phyloP scores from a whole-genome alignment of 306 rosid genomes.

The Morella rubra region DNA sequence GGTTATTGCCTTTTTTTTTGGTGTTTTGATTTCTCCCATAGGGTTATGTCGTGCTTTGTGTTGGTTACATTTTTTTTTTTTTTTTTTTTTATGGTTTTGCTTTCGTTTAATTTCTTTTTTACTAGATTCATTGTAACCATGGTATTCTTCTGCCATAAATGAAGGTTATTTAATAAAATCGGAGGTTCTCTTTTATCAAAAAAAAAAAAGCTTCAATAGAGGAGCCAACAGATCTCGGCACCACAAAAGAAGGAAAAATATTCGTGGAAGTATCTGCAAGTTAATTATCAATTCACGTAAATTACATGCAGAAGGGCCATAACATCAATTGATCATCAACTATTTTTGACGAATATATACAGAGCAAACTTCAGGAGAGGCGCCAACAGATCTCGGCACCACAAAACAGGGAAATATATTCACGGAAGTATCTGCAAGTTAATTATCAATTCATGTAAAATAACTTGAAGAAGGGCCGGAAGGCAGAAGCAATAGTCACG shows the following conservation, averaged over 20 bases:
- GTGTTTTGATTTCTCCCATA: too few relatives aligned
- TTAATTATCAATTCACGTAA: background rate
- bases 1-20: too few relatives aligned
- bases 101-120: too few relatives aligned
- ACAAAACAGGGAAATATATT: background rate
- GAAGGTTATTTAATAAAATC: too few relatives aligned
- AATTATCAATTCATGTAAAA: background rate
- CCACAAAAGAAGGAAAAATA: background rate
- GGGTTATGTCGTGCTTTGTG: too few relatives aligned
- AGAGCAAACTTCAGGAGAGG: background rate
- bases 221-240: background rate
- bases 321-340: background rate
- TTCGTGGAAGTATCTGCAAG: background rate
- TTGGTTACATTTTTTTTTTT: too few relatives aligned
- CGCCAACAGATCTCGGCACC: background rate
- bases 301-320: background rate
- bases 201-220: background rate
- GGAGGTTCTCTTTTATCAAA: too few relatives aligned
- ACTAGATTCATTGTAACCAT: too few relatives aligned
- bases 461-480: background rate
- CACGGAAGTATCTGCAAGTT: background rate
- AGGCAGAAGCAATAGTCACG: background rate
- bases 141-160: too few relatives aligned
- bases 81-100: too few relatives aligned
- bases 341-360: background rate